Base-by-base conservation (phyloP, 2,329 filamentous ascomycete genomes). In the Ceratocystiopsis minuta region DNA sequence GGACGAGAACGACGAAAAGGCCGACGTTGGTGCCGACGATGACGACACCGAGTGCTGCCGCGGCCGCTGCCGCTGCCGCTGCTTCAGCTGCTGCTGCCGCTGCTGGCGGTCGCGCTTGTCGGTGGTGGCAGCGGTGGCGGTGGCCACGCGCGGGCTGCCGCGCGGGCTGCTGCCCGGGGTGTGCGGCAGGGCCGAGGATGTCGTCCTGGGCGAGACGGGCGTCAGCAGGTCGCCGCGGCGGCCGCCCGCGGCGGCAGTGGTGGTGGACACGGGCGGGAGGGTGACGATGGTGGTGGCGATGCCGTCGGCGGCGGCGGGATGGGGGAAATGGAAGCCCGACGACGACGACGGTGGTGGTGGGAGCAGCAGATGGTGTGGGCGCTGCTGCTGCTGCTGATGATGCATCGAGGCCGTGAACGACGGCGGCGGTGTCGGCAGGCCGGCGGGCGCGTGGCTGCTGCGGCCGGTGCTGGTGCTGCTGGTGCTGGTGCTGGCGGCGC, bases 251-350 rank as follows among this genome's bases (percentile, higher is more conserved):
- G 20, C 20, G 20, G 20, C 20, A n/a, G n/a, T n/a, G n/a, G n/a
- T n/a, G 20, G 4, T 20, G 20, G 20, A 7, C 20, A 38, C 33
- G 4, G 41, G 33, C 33, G 45, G 47, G 24, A 49, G 43, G 13
- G 45, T 43, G 20, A 49, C 31, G 2, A 49, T 40, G 3, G 47
- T 47, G 2, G 47, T 48, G 38, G 42, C 33, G 24, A 46, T 45
- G 34, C 20, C 16, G 36, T 14, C 34, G 28, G 18, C 12, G 38
- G 40, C 14, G 33, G 34, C 6, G 38, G 38, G 31, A 35, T 39
- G 36, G 11, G n/a, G 18, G 24, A 16, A 14, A 15, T 35, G 24
- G 28, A 17, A 38, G 32, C 17, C 35, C 15, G 40, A n/a, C 3
- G 39, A 5, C 20, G 36, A 20, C 24, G 37, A 33, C 16, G 37